Evolutionary conservation across 2,329 filamentous ascomycete genomes (phyloP).

Genomic region (Diaporthe longicolla): DNA sequence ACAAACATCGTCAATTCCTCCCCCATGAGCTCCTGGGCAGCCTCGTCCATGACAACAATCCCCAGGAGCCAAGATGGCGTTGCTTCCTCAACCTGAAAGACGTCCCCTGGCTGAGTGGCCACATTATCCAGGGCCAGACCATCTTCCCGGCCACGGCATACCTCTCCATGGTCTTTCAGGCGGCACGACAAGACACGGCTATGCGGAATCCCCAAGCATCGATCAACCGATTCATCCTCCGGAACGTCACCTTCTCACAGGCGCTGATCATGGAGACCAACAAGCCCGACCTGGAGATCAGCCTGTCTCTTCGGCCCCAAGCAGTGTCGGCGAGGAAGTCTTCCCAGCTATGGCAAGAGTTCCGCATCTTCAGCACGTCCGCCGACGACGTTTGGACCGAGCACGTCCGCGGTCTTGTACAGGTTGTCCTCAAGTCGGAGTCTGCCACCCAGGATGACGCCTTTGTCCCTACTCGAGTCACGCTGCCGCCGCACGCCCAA

Average conservation of each 20-base stretch:
- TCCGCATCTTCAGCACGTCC: slow-evolving; percentile 66
- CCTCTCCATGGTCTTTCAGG: slow-evolving; percentile 44
- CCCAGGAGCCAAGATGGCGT: slow-evolving; percentile 42
- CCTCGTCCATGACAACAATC: slow-evolving; percentile 47
- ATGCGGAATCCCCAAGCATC: slow-evolving; percentile 39
- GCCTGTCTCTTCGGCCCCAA: not conserved
- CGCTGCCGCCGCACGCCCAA: not conserved
- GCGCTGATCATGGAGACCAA: slow-evolving; percentile 12
- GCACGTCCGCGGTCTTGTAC: slow-evolving; percentile 1
- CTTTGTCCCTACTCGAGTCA: not conserved
- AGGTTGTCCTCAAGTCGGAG: not conserved
- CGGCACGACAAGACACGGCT: slow-evolving; percentile 40
- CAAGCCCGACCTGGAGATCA: slow-evolving; percentile 15
- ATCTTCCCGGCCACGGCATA: slow-evolving; percentile 43
- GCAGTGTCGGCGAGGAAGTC: slow-evolving; percentile 45
- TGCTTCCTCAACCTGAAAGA: slow-evolving; percentile 40
- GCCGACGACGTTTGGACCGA: slow-evolving; percentile 42
- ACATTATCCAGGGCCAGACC: slow-evolving; percentile 45
- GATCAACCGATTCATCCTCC: not conserved
- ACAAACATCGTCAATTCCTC: slow-evolving; percentile 52
- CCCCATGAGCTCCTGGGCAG: slow-evolving; percentile 58
- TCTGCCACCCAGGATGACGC: not conserved
- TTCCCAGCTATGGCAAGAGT: slow-evolving; percentile 67
- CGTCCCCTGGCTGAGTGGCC: slow-evolving; percentile 54
- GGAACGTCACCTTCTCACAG: slow-evolving; percentile 6